Percentiles rank a stretch among this genome's conserved stretches.
Conservation (phyloP, 1,284 basidiomycete species). For the Moesziomyces antarcticus region DNA sequence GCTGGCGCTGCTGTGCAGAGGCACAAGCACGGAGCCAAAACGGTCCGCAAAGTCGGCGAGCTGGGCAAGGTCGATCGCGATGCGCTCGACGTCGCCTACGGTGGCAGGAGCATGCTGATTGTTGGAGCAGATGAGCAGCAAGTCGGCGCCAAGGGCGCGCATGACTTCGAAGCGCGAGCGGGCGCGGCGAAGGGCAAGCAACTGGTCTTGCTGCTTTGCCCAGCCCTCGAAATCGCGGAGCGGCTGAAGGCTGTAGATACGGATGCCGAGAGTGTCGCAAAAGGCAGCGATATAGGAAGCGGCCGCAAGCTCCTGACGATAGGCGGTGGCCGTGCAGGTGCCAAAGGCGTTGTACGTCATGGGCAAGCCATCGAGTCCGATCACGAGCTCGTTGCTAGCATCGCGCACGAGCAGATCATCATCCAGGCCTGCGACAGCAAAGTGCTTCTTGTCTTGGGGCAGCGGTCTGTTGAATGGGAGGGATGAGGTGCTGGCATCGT, state of each 20-base stretch:
- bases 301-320: constrained; percentile 51
- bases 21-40: constrained; percentile 22
- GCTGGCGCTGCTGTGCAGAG: background rate
- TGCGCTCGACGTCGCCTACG: constrained; percentile 49
- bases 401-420: constrained; percentile 70
- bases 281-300: constrained; percentile 58
- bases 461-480: constrained; percentile 23
- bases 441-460: background rate
- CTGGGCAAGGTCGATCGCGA: constrained; percentile 59
- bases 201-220: constrained; percentile 26
- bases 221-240: constrained; percentile 68
- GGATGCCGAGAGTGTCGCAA: constrained; percentile 51
- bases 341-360: constrained; percentile 55
- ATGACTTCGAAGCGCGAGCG: constrained; percentile 54
- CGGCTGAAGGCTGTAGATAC: constrained; percentile 68
- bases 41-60: constrained; percentile 39
- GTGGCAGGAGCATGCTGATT: constrained; percentile 54
- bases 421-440: constrained; percentile 10
- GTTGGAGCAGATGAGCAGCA: constrained; percentile 60
- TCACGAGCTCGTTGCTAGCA: constrained; percentile 73
- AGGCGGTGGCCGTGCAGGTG: constrained; percentile 34
- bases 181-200: constrained; percentile 32
- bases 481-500: constrained; percentile 16
- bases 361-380: constrained; percentile 63
- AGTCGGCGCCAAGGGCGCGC: constrained; percentile 54